Percentiles rank a stretch among this genome's conserved stretches.
Conservation (phyloP, 331 rosid genomes). For the Quercus tomentella region DNA sequence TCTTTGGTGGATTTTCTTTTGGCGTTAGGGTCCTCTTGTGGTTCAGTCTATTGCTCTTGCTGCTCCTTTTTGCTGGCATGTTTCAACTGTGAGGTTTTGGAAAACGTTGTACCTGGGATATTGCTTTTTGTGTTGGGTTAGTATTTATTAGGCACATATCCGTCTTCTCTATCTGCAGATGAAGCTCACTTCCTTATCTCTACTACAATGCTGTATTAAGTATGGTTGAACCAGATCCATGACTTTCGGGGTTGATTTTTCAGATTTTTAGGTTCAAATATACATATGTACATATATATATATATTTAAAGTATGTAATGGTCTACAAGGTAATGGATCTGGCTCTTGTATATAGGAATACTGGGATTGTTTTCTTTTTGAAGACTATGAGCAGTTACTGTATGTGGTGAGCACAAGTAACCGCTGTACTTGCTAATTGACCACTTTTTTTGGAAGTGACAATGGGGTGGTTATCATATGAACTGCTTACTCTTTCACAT, state of each 20-base stretch:
- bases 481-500: conserved; percentile 30
- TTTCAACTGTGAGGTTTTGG: conserved; percentile 21
- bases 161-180: conserved; percentile 26
- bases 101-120: conserved; percentile 15
- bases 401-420: conserved; percentile 13
- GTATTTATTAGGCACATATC: conserved; percentile 21
- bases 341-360: conserved; percentile 30
- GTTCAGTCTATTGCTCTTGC: conserved; percentile 8
- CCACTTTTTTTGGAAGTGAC: conserved; percentile 31
- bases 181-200: conserved; percentile 16
- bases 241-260: conserved; percentile 32
- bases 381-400: conserved; percentile 27
- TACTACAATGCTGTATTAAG: conserved; percentile 13
- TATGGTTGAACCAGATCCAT: conserved; percentile 28
- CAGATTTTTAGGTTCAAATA: conserved; percentile 36
- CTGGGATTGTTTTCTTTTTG: conserved; percentile 18
- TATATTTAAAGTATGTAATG: conserved; percentile 26
- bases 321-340: conserved; percentile 28
- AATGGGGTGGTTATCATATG: conserved; percentile 31
- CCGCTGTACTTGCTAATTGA: conserved; percentile 22
- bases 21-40: conserved; percentile 27
- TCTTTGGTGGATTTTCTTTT: conserved; percentile 14
- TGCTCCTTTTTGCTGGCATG: conserved; percentile 26
- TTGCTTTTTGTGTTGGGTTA: conserved; percentile 31
- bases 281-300: neutral